These are phyloP conservation scores for Talaromyces stipitatus DNA, from an alignment of 495 filamentous ascomycete species.

Conservation along the genomic window DNA sequence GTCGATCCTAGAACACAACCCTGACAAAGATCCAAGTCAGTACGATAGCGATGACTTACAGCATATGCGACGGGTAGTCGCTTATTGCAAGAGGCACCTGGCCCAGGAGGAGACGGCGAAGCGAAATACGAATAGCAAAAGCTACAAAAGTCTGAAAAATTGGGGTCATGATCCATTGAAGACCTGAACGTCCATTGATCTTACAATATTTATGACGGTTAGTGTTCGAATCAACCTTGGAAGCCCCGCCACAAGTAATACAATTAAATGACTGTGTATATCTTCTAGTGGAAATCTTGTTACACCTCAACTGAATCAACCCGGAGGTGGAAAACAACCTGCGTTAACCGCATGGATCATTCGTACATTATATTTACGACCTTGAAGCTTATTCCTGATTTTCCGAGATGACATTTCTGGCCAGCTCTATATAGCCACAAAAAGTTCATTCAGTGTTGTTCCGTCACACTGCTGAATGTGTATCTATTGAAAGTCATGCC, in stretches of 20 bases:
- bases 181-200: constrained; percentile 1
- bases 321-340: too few relatives aligned
- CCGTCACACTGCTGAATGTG: too few relatives aligned
- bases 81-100: constrained; percentile 57
- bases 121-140: constrained; percentile 45
- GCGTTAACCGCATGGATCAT: too few relatives aligned
- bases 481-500: neutral
- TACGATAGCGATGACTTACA: constrained; percentile 50
- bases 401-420: too few relatives aligned
- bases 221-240: neutral
- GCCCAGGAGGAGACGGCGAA: constrained; percentile 57
- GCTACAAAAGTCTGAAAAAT: constrained; percentile 56
- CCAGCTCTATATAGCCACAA: too few relatives aligned
- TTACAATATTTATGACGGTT: neutral
- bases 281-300: neutral
- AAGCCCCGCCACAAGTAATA: neutral
- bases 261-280: neutral
- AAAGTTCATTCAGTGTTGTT: too few relatives aligned
- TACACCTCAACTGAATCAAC: neutral
- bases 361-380: too few relatives aligned
- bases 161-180: constrained; percentile 61
- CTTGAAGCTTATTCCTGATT: too few relatives aligned
- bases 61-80: constrained; percentile 60
- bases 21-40: constrained; percentile 40
- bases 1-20: constrained; percentile 54